Base-by-base conservation (phyloP, 1,139 yeast genomes). In the Candida sanyaensis region DNA sequence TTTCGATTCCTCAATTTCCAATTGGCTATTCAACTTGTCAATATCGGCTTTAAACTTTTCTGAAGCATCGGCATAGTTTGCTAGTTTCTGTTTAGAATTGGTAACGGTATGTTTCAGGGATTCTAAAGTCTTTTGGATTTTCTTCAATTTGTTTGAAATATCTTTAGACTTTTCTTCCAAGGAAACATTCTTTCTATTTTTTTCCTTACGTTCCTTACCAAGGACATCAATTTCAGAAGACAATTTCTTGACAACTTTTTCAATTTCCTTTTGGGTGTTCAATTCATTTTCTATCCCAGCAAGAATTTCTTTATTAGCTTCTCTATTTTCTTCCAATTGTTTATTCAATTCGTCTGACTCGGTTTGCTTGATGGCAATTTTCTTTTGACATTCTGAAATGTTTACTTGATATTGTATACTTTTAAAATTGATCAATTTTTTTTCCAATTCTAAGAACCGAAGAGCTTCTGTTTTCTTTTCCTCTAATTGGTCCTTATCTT, bases 131-230 rank as follows among this genome's bases (percentile, higher is more conserved):
- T 87, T 87, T 49, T 77, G 77, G 9, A 82, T 74, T 62, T 90
- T 89, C 58, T 81, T 80, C 47, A 76, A 72, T 59, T 86, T 89
- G 36, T 69, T 71, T 26, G 72, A 77, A 42, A 84, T 65, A 62
- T 87, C 84, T 65, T 87, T 89, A 46, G 78, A 71, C 62, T 83
- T 86, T 63, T 91, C 97, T 54, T 89, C 95, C 46, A 80, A 69
- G 3, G 91, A 78, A 6, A 89, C 91, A 44, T 75, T 81, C 34
- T 80, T 81, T 49, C 68, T 73, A 49, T 66, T 68, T 29, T 77
- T 64, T 28, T 77, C 73, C 59, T 74, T 71, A 4, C 44, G 37
- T 17, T 48, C 43, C 37, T 50, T 54, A 7, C 40, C 47, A 9
- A 50, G 31, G 6, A 8, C 39, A 36, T 68, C 56, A 28, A 79